A percentile compares a stretch with the other conserved stretches of the same genome.
Evolutionary conservation across 805 yeast species (phyloP).

Genomic region (Saccharomycopsis schoenii): DNA sequence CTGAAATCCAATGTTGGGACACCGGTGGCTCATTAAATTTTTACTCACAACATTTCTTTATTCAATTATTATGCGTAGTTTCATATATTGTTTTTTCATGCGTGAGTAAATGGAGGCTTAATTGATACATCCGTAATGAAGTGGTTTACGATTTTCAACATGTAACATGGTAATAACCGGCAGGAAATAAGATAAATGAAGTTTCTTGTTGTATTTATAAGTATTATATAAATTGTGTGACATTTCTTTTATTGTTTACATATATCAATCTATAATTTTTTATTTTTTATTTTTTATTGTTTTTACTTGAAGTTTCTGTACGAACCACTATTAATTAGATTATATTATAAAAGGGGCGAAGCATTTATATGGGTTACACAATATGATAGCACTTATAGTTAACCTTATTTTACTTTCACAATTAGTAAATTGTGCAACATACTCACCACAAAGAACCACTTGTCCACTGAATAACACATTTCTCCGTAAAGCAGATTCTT

Average conservation of each 20-base stretch:
- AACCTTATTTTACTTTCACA: neutral
- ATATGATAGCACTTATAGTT: neutral
- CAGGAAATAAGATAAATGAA: neutral
- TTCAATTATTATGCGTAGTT: neutral
- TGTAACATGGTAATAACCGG: neutral
- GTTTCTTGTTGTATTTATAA: too few species aligned
- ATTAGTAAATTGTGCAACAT: neutral
- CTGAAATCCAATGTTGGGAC: neutral
- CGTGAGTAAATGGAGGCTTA: neutral
- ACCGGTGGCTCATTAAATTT: neutral
- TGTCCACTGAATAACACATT: conserved; percentile 38
- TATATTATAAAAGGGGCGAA: too few species aligned
- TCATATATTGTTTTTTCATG: neutral
- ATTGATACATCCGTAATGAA: neutral
- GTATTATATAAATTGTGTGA: neutral
- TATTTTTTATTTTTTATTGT: too few species aligned
- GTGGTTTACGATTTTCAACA: neutral
- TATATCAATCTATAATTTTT: too few species aligned
- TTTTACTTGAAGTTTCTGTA: too few species aligned
- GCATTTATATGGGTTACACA: neutral
- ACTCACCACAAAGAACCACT: conserved; percentile 33
- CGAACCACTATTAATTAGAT: too few species aligned
- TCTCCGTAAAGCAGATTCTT: conserved; percentile 37
- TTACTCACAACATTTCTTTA: neutral
- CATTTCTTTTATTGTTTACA: neutral